phyloP scores from a whole-genome alignment of 345 rosid genomes.

The Iberis pinnata region DNA sequence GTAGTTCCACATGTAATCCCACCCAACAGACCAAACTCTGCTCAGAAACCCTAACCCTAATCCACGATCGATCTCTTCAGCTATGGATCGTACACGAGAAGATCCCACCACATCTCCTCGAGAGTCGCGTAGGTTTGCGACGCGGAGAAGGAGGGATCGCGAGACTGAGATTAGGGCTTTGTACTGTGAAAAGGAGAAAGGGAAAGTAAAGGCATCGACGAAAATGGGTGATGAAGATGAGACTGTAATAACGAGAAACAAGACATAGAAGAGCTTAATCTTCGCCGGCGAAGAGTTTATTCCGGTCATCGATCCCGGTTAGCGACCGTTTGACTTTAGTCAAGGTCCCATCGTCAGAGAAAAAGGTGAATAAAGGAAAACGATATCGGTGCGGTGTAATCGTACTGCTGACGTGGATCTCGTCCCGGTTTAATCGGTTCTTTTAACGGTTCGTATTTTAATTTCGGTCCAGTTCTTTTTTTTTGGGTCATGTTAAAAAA shows the following conservation, averaged over 20 bases:
- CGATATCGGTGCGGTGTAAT: no score
- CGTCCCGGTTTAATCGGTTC: not conserved
- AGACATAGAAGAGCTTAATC: slow-evolving; percentile 26
- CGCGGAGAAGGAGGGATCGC: slow-evolving; percentile 63
- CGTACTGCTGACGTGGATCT: slow-evolving; percentile 14
- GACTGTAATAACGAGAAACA: slow-evolving; percentile 19
- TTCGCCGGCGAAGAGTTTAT: slow-evolving; percentile 18
- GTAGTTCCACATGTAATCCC: slow-evolving; percentile 76
- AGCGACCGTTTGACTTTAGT: slow-evolving; percentile 21
- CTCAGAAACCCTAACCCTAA: slow-evolving; percentile 39
- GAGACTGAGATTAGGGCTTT: slow-evolving; percentile 48
- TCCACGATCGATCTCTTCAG: slow-evolving; percentile 46
- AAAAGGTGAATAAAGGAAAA: not conserved
- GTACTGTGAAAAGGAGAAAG: slow-evolving; percentile 38
- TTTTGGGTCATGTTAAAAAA: no score
- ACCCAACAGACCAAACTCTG: slow-evolving; percentile 55
- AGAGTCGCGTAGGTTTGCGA: slow-evolving; percentile 57
- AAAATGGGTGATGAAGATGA: slow-evolving; percentile 27
- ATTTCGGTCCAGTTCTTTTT: not conserved
- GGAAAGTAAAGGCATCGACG: slow-evolving; percentile 29
- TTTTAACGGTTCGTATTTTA: no score
- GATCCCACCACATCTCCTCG: slow-evolving; percentile 65
- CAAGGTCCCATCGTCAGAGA: slow-evolving; percentile 1
- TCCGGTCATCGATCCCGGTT: slow-evolving; percentile 31
- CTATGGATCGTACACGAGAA: slow-evolving; percentile 44